Base-by-base conservation (phyloP, 2,329 filamentous ascomycete species). In the Fusarium coicis region DNA sequence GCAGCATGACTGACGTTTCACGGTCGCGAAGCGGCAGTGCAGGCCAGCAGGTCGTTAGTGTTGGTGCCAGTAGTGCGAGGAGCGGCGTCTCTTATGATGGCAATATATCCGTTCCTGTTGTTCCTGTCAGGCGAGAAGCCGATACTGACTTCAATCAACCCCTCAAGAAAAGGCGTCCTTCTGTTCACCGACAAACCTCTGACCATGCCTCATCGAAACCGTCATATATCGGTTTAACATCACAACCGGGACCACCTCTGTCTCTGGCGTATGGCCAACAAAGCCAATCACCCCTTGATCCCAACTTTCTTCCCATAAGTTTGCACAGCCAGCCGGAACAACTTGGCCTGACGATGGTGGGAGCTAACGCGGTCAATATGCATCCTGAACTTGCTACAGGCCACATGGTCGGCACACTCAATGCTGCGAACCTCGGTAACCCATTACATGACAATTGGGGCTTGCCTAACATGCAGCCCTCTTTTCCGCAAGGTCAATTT, bases 81-180 rank as follows among this genome's bases (percentile, higher is more conserved):
- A 66, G 60, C 56, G 68, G 61, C 10, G 26, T 68, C 36, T 73
- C 71, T 28, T 44, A 73, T 21, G 63, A 59, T 12, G 75, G 76
- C 37, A 73, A 75, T 28, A 50, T 66, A 10, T 61, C 77, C 6
- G 54, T 63, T 7, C 76, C 79, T 11, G 65, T 77, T 43, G 59
- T 82, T 11, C 81, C 81, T 4, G 71, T 74, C 7, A 79, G 81
- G 26, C 77, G 81, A 19, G 80, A 81, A 67, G 76, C 79, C 5
- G 78, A 81, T 40, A 37, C 55, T 3, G 76, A 75, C 7, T 73
- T 74, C n/a, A 68, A 40, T 9, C 76, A 77, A 40, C 74, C 77
- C 4, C 63, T 67, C 10, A 83, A 83, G 67, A 81, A 77, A 65
- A 76, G 77, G 18, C 75, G 81, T 8, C 76, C 80, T 10, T 61